phyloP scores from a whole-genome alignment of 2,329 filamentous ascomycete genomes.

The Xylaria sp. region DNA sequence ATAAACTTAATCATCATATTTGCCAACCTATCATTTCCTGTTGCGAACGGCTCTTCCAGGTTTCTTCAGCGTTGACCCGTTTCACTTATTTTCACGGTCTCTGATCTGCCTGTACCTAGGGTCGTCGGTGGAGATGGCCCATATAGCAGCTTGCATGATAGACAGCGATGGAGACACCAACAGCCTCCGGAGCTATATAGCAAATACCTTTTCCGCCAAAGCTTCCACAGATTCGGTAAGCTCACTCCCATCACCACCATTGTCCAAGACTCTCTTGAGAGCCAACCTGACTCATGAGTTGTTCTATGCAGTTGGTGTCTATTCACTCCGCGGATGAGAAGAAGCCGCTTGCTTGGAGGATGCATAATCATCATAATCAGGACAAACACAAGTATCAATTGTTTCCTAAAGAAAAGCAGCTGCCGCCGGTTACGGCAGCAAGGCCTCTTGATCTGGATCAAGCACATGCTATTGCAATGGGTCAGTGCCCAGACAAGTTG shows the following conservation, averaged over 20 bases:
- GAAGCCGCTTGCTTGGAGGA: constrained; percentile 65
- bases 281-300: constrained; percentile 46
- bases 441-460: constrained; percentile 65
- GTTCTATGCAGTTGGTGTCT: constrained; percentile 46
- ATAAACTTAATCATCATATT: constrained; percentile 45
- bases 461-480: constrained; percentile 57
- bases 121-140: constrained; percentile 62
- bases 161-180: constrained; percentile 56
- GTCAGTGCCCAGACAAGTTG: constrained; percentile 54
- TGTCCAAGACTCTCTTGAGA: constrained; percentile 26
- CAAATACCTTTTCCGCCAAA: constrained; percentile 61
- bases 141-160: constrained; percentile 70
- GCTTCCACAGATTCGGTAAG: constrained; percentile 60
- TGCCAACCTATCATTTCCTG: constrained; percentile 46
- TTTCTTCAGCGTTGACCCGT: constrained; percentile 49
- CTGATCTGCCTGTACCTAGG: constrained; percentile 47
- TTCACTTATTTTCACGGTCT: constrained; percentile 41
- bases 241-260: constrained; percentile 27
- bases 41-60: constrained; percentile 44
- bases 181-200: constrained; percentile 61
- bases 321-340: constrained; percentile 57
- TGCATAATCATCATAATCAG: constrained; percentile 62
- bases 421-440: constrained; percentile 53
- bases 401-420: constrained; percentile 66
- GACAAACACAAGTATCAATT: constrained; percentile 70